Conservation (phyloP, 2,329 filamentous ascomycete species). For the Exophiala sp. region DNA sequence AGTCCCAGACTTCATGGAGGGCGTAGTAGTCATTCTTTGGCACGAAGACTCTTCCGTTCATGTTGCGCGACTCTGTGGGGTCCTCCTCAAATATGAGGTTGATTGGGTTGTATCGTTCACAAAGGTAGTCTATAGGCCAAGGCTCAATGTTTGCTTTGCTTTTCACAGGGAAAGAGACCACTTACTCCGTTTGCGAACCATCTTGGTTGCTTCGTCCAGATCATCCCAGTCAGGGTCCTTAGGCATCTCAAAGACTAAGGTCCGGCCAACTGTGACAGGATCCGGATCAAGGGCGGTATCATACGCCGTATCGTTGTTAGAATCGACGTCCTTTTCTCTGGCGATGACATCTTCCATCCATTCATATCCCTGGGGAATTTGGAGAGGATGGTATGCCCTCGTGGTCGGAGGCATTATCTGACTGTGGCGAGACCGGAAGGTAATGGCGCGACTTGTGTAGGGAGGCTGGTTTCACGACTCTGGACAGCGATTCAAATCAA, state of each 20-base stretch:
- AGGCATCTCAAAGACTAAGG: constrained; percentile 12
- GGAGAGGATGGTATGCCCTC: background rate
- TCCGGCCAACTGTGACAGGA: background rate
- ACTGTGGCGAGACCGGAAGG: too few species aligned
- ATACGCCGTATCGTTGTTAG: too few species aligned
- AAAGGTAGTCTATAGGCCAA: constrained; percentile 6
- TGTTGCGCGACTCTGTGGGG: background rate
- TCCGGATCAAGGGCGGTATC: background rate
- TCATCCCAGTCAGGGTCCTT: constrained; percentile 10
- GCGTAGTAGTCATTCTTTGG: constrained; percentile 7
- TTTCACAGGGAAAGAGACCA: background rate
- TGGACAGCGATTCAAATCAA: too few species aligned
- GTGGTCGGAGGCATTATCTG: too few species aligned
- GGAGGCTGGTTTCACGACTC: too few species aligned
- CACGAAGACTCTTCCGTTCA: constrained; percentile 1
- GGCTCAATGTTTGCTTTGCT: background rate
- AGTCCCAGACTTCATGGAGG: constrained; percentile 8
- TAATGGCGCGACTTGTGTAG: too few species aligned
- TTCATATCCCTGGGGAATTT: background rate
- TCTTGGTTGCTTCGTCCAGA: background rate
- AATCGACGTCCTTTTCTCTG: background rate
- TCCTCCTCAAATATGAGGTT: constrained; percentile 15
- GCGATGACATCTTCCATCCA: constrained; percentile 1
- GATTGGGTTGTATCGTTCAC: constrained; percentile 3
- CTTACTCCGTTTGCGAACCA: constrained; percentile 4